These are phyloP conservation scores for Pachysandra terminalis DNA, from an alignment of 164 flowering plant genomes.

Conservation along the genomic window DNA sequence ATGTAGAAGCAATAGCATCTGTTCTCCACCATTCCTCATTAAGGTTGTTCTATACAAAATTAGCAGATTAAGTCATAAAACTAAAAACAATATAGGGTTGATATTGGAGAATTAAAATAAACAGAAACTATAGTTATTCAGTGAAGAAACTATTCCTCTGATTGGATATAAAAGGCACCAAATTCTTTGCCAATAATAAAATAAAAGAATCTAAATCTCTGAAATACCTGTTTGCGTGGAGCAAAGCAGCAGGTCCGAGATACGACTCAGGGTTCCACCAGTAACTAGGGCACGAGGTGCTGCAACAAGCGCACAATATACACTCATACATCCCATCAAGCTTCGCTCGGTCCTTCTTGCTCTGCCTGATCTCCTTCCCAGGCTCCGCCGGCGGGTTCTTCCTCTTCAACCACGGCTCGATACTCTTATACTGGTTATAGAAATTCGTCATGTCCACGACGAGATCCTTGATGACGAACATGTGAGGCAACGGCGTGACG, in stretches of 20 bases:
- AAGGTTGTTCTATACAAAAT: too few relatives aligned
- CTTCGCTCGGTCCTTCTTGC: conserved; percentile 86
- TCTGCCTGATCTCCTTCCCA: conserved; percentile 84
- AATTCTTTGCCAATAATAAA: too few relatives aligned
- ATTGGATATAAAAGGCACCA: too few relatives aligned
- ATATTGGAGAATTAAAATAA: too few relatives aligned
- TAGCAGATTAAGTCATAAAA: too few relatives aligned
- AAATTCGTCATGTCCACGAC: conserved; percentile 99
- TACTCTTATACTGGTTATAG: conserved; percentile 95
- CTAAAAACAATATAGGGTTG: too few relatives aligned
- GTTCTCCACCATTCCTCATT: too few relatives aligned
- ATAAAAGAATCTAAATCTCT: background rate
- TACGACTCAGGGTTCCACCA: conserved; percentile 99
- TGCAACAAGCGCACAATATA: conserved; percentile 93
- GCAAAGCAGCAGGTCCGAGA: conserved; percentile 97
- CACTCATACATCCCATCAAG: conserved; percentile 99
- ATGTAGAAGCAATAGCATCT: too few relatives aligned
- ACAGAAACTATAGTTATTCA: too few relatives aligned
- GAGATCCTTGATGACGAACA: conserved; percentile 96
- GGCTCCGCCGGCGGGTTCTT: conserved; percentile 47
- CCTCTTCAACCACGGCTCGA: conserved; percentile 99
- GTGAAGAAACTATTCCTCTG: too few relatives aligned
- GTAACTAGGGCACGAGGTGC: conserved; percentile 95
- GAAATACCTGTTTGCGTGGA: conserved; percentile 84
- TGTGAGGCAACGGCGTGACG: conserved; percentile 92